phyloP scores from a whole-genome alignment of 176 grass and related monocot genomes.

The Stipa capillata region DNA sequence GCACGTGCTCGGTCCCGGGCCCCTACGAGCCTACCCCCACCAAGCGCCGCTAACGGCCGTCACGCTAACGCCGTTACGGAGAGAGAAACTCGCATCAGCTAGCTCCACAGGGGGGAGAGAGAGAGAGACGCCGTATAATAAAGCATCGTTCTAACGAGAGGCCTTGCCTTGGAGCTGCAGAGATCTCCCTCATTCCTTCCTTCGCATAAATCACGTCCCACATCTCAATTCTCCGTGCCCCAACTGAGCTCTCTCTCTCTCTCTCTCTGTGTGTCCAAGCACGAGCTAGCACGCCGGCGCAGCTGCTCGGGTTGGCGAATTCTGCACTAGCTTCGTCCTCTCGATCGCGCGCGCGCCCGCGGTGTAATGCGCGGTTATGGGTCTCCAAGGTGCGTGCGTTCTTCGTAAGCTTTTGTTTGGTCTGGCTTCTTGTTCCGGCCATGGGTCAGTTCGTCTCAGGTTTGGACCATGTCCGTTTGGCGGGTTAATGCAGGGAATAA shows the following conservation, averaged over 20 bases:
- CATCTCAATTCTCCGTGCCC: background rate
- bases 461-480: too few relatives aligned
- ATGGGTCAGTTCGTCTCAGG: too few relatives aligned
- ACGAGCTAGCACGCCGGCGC: too few relatives aligned
- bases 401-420: too few relatives aligned
- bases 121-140: slow-evolving; percentile 34
- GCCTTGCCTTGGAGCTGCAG: background rate
- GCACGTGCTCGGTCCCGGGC: slow-evolving; percentile 34
- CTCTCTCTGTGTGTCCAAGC: too few relatives aligned
- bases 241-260: background rate
- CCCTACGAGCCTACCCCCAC: too few relatives aligned
- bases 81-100: background rate
- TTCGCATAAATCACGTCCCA: too few relatives aligned
- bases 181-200: background rate
- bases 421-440: background rate
- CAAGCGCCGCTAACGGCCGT: slow-evolving; percentile 11
- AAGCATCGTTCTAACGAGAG: background rate
- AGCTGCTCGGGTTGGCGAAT: too few relatives aligned
- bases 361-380: slow-evolving; percentile 47
- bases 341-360: background rate
- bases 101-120: too few relatives aligned
- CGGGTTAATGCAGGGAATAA: slow-evolving; percentile 54
- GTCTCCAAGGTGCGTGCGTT: slow-evolving; percentile 82
- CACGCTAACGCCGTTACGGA: slow-evolving; percentile 9
- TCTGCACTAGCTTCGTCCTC: too few relatives aligned